Conservation (phyloP, 2,329 filamentous ascomycete species). For the Colletotrichum cuscutae region DNA sequence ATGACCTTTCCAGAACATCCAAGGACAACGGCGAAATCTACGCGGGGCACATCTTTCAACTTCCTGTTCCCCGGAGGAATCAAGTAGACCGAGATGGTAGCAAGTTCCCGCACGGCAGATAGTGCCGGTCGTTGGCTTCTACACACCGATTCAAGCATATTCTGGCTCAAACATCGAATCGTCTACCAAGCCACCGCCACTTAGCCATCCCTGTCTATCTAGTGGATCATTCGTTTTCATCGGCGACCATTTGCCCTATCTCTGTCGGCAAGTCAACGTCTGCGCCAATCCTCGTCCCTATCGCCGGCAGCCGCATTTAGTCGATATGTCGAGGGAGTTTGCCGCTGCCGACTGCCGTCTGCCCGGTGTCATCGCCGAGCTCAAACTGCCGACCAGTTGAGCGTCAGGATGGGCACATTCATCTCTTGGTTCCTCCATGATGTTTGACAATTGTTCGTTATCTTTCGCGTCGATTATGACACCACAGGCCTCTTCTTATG, state of each 20-base stretch:
- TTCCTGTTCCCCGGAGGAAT: neutral
- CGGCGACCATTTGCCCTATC: neutral
- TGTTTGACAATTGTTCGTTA: neutral
- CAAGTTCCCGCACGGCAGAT: neutral
- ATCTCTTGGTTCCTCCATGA: neutral
- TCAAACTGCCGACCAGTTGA: neutral
- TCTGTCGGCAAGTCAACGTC: neutral
- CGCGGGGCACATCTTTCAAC: neutral
- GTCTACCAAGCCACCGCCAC: neutral
- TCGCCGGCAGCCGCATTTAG: constrained; percentile 21
- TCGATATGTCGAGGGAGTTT: neutral
- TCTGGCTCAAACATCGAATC: neutral
- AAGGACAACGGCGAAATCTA: neutral
- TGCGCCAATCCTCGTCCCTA: neutral
- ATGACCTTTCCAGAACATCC: neutral
- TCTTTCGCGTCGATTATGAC: neutral
- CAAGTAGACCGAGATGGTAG: neutral
- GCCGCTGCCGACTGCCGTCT: constrained; percentile 29
- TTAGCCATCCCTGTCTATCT: neutral
- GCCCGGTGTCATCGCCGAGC: neutral
- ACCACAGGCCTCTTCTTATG: neutral
- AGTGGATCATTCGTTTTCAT: neutral
- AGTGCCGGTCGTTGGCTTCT: neutral
- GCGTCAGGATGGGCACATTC: neutral
- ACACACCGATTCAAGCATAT: neutral